Percentiles rank a stretch among this genome's conserved stretches.
Conservation (phyloP, 345 rosid genomes). For the Salix suchowensis region DNA sequence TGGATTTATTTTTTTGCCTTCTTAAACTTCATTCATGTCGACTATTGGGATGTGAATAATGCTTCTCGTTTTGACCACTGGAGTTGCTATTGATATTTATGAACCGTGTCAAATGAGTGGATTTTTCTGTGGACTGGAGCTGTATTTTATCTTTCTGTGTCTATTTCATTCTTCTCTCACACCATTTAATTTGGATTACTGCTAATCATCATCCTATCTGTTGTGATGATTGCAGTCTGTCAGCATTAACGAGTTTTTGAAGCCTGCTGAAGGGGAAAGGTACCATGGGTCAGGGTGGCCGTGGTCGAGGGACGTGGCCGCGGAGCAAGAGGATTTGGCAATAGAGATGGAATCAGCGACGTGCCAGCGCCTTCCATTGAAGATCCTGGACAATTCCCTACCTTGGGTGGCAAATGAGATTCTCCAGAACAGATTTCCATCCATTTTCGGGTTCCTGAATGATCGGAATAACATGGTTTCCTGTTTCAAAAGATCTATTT, state of each 20-base stretch:
- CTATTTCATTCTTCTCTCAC: background rate
- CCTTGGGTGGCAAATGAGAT: constrained; percentile 57
- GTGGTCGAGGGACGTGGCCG: constrained; percentile 51
- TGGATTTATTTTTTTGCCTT: background rate
- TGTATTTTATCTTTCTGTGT: no score
- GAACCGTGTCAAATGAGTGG: no score
- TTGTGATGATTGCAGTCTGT: constrained; percentile 34
- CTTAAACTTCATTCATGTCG: no score
- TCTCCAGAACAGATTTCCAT: constrained; percentile 7
- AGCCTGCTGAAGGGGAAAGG: constrained; percentile 58
- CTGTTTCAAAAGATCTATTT: constrained; percentile 17
- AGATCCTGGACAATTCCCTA: constrained; percentile 66
- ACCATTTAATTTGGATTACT: background rate
- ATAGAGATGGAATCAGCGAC: constrained; percentile 17
- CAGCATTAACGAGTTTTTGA: constrained; percentile 67
- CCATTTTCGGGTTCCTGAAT: constrained; percentile 31
- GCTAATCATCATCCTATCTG: background rate
- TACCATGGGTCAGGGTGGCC: constrained; percentile 34
- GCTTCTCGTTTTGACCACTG: background rate
- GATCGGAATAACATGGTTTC: constrained; percentile 38
- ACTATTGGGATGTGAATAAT: no score
- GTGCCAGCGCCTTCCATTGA: constrained; percentile 53
- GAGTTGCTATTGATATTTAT: background rate
- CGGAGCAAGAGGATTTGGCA: constrained; percentile 36
- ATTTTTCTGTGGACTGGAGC: background rate